These are phyloP conservation scores for Aspergillaceae sp. DNA, from an alignment of 2,329 filamentous ascomycete species.

Conservation along the genomic window DNA sequence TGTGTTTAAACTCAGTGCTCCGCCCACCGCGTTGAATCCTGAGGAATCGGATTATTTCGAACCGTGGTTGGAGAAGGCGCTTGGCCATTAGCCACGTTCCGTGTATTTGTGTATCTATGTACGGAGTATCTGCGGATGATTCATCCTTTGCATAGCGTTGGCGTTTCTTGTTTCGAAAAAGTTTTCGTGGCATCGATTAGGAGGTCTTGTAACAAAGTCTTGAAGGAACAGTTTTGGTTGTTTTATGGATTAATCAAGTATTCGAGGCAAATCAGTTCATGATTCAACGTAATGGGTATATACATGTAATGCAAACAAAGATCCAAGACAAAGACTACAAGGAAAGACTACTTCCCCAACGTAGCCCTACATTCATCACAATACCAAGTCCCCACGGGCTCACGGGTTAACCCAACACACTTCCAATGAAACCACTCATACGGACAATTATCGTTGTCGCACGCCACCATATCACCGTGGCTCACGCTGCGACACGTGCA, in stretches of 20 bases:
- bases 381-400: constrained; percentile 52
- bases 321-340: constrained; percentile 2
- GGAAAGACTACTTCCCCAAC: constrained; percentile 24
- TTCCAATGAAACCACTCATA: constrained; percentile 61
- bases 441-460: constrained; percentile 56
- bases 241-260: too few relatives aligned
- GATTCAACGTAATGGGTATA: constrained; percentile 13
- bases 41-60: constrained; percentile 87
- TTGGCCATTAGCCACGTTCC: constrained; percentile 21
- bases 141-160: constrained; percentile 30
- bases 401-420: constrained; percentile 53
- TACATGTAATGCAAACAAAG: constrained; percentile 3
- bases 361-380: constrained; percentile 44
- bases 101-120: too few relatives aligned
- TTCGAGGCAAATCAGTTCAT: not conserved
- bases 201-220: not conserved
- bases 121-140: too few relatives aligned
- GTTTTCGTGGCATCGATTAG: constrained; percentile 6
- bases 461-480: constrained; percentile 60
- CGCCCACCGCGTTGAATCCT: constrained; percentile 82
- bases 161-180: constrained; percentile 19
- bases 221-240: too few relatives aligned
- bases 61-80: constrained; percentile 58
- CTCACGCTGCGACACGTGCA: constrained; percentile 58
- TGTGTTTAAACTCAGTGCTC: constrained; percentile 84